Conservation (phyloP, 495 filamentous ascomycete genomes). For the Penicillium roqueforti region DNA sequence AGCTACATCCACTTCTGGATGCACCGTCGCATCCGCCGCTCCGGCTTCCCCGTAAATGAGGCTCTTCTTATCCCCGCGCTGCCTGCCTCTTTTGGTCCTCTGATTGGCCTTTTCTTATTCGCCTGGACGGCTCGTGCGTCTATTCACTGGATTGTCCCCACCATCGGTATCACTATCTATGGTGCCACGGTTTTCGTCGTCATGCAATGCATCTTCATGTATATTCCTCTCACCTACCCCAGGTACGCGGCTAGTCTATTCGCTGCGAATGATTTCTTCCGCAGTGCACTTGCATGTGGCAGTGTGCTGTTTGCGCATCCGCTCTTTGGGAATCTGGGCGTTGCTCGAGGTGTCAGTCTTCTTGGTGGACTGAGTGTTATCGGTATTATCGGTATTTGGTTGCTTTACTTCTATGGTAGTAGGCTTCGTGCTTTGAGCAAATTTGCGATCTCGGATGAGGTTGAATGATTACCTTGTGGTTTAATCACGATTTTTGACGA, state of each 20-base stretch:
- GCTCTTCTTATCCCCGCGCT: constrained; percentile 53
- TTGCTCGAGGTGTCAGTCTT: constrained; percentile 51
- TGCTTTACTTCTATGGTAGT: constrained; percentile 28
- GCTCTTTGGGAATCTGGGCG: constrained; percentile 54
- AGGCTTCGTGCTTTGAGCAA: constrained; percentile 28
- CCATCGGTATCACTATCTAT: constrained; percentile 57
- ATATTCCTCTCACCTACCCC: constrained; percentile 58
- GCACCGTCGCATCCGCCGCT: constrained; percentile 44
- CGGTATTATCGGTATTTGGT: constrained; percentile 52
- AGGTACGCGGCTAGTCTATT: constrained; percentile 60
- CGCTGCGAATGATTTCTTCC: constrained; percentile 58
- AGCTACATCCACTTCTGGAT: constrained; percentile 50
- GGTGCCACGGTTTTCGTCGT: constrained; percentile 45
- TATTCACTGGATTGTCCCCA: constrained; percentile 59
- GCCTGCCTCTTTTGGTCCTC: constrained; percentile 46
- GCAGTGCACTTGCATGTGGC: constrained; percentile 52
- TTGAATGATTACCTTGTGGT: background rate
- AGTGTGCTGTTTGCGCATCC: constrained; percentile 55
- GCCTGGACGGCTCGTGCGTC: constrained; percentile 53
- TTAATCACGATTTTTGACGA: background rate
- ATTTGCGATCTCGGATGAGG: constrained; percentile 22
- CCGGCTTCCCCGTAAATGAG: constrained; percentile 50
- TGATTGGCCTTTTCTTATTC: constrained; percentile 61
- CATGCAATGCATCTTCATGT: constrained; percentile 63
- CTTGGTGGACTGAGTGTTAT: constrained; percentile 54